Evolutionary conservation across 2,329 filamentous ascomycete genomes (phyloP).

Genomic region (Nectriaceae sp.): DNA sequence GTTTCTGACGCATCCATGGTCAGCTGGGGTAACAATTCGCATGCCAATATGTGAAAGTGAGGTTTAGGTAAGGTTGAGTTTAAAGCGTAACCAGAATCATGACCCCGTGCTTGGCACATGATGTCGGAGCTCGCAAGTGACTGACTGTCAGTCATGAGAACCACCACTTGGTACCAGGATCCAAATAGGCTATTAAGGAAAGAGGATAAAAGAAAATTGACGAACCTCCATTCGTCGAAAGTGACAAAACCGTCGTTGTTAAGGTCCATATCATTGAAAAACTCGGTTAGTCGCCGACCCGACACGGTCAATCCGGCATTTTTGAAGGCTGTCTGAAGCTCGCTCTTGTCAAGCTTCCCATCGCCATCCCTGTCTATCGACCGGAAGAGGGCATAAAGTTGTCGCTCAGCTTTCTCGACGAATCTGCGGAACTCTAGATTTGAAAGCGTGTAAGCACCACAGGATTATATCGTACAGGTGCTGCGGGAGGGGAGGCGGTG

Average conservation of each 20-base stretch:
- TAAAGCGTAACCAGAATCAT: no score
- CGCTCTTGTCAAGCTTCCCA: constrained; percentile 83
- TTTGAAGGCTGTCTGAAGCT: constrained; percentile 78
- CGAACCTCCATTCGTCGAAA: constrained; percentile 96
- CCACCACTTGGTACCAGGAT: background rate
- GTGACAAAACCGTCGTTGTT: constrained; percentile 87
- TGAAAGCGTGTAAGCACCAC: constrained; percentile 3
- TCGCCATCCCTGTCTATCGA: constrained; percentile 85
- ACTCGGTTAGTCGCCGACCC: constrained; percentile 73
- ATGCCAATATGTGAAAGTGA: no score
- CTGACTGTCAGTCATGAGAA: constrained; percentile 21
- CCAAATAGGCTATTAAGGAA: background rate
- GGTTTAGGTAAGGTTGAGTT: no score
- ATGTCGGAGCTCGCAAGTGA: constrained; percentile 27
- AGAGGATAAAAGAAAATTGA: constrained; percentile 18
- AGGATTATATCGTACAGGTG: no score
- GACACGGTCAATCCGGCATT: constrained; percentile 78
- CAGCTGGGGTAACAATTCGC: constrained; percentile 19
- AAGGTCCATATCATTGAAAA: constrained; percentile 87
- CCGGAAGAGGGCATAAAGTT: constrained; percentile 80
- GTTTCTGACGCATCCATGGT: constrained; percentile 58
- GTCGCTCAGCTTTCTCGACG: constrained; percentile 82
- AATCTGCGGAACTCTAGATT: constrained; percentile 81
- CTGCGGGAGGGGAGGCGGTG: background rate
- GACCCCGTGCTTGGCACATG: constrained; percentile 34